A percentile compares a stretch with the other conserved stretches of the same genome.
Evolutionary conservation across 257 asterid species (phyloP).

Genomic region (Verbascum thapsus): DNA sequence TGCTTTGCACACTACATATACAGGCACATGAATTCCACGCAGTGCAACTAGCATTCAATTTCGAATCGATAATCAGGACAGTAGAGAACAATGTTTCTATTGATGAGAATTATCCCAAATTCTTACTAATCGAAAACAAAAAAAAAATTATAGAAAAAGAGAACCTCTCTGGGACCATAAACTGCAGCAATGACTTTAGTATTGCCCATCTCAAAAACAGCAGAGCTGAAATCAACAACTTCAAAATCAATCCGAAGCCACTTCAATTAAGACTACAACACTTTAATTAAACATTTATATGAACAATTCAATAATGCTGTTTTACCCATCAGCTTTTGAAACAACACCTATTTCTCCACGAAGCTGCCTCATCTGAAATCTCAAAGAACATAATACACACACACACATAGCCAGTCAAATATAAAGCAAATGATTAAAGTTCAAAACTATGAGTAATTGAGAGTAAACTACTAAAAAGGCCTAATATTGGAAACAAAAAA

Average conservation of each 20-base stretch:
- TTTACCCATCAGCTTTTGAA: conserved; percentile 91
- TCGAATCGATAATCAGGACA: background rate
- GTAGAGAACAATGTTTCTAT: background rate
- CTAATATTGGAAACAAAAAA: background rate
- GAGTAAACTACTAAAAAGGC: background rate
- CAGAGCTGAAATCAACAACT: conserved; percentile 71
- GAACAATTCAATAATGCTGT: background rate
- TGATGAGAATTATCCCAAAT: background rate
- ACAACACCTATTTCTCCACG: conserved; percentile 85
- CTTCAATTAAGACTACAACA: conserved; percentile 14
- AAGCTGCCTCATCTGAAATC: conserved; percentile 87
- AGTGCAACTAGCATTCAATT: background rate
- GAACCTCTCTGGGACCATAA: conserved; percentile 95
- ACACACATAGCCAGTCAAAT: conserved; percentile 1
- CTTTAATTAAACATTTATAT: conserved; percentile 7
- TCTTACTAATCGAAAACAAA: background rate
- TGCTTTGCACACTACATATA: conserved; percentile 13
- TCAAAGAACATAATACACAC: background rate
- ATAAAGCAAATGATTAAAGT: background rate
- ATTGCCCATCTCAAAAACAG: conserved; percentile 94
- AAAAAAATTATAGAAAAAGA: background rate
- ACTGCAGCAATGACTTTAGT: conserved; percentile 98
- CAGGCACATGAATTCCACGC: background rate
- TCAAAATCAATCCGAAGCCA: conserved; percentile 11
- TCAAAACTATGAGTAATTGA: background rate